phyloP scores from a whole-genome alignment of 1,284 basidiomycete species.

The Afroboletus lepidellus region DNA sequence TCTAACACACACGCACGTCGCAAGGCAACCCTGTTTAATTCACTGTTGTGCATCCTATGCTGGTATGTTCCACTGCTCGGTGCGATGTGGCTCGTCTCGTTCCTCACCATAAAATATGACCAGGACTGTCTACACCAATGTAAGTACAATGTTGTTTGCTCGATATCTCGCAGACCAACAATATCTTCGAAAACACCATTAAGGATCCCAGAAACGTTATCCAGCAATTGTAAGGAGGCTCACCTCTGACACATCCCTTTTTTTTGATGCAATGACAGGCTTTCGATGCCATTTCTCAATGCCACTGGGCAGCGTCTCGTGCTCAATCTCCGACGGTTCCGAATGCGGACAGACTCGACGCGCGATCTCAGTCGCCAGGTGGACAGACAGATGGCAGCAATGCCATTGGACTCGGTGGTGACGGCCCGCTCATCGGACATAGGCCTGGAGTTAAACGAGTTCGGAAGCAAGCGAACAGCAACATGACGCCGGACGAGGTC shows the following conservation, averaged over 20 bases:
- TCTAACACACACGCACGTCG: constrained; percentile 1
- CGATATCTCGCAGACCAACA: background rate
- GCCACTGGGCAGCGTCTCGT: constrained; percentile 20
- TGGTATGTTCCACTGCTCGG: constrained; percentile 18
- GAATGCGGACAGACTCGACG: background rate
- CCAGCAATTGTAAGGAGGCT: constrained; percentile 12
- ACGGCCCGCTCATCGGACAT: background rate
- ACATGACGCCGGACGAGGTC: background rate
- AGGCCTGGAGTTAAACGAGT: constrained; percentile 2
- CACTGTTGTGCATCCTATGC: constrained; percentile 8
- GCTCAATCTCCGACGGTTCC: constrained; percentile 22
- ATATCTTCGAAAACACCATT: background rate
- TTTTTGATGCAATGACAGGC: constrained; percentile 4
- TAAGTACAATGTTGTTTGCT: background rate
- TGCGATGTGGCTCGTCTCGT: background rate
- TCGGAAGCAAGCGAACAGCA: background rate
- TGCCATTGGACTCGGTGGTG: background rate
- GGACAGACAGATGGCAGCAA: constrained; percentile 17
- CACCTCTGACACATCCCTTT: too few species aligned
- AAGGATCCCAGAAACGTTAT: constrained; percentile 23
- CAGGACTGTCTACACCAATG: constrained; percentile 14
- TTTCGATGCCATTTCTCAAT: constrained; percentile 14
- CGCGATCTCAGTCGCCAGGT: constrained; percentile 11
- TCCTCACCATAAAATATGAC: background rate
- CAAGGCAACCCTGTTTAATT: constrained; percentile 19